phyloP scores from a whole-genome alignment of 768 basidiomycete species.

The Phlebiopsis flavidoalba region DNA sequence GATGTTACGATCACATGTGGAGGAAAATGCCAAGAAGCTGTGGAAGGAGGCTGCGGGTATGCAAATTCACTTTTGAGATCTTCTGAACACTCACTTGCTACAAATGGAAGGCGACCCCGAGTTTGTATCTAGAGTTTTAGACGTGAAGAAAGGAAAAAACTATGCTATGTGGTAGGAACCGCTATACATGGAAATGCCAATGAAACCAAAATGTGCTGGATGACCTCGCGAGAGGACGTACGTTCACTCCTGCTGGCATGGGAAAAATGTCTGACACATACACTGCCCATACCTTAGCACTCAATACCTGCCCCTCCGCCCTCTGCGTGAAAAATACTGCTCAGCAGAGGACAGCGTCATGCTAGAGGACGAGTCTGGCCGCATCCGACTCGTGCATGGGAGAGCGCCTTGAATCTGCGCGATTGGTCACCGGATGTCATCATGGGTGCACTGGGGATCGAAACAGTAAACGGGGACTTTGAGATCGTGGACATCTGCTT shows the following conservation, averaged over 20 bases:
- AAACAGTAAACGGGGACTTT: conserved; percentile 86
- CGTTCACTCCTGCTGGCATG: conserved; percentile 26
- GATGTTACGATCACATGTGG: conserved; percentile 42
- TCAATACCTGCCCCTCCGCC: conserved; percentile 85
- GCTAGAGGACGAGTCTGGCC: conserved; percentile 95
- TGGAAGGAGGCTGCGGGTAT: conserved; percentile 47
- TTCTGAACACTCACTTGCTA: background rate
- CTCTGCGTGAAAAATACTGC: conserved; percentile 62
- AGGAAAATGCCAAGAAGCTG: conserved; percentile 39
- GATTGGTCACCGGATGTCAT: conserved; percentile 90
- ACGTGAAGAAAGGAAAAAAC: conserved; percentile 72
- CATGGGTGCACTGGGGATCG: conserved; percentile 84
- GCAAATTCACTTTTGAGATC: conserved; percentile 1
- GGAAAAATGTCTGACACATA: background rate
- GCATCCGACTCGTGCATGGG: conserved; percentile 89
- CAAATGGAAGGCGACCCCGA: conserved; percentile 51
- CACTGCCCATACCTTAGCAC: conserved; percentile 47
- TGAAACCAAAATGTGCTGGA: conserved; percentile 98
- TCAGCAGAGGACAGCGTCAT: conserved; percentile 77
- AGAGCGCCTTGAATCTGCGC: conserved; percentile 49
- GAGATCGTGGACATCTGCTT: conserved; percentile 89
- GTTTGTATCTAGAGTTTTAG: conserved; percentile 77
- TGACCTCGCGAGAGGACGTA: conserved; percentile 90
- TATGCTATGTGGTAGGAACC: conserved; percentile 92
- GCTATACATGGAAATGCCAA: conserved; percentile 98